Evolutionary conservation across 495 filamentous ascomycete genomes (phyloP).

Genomic region (Corynascus novoguineensis): DNA sequence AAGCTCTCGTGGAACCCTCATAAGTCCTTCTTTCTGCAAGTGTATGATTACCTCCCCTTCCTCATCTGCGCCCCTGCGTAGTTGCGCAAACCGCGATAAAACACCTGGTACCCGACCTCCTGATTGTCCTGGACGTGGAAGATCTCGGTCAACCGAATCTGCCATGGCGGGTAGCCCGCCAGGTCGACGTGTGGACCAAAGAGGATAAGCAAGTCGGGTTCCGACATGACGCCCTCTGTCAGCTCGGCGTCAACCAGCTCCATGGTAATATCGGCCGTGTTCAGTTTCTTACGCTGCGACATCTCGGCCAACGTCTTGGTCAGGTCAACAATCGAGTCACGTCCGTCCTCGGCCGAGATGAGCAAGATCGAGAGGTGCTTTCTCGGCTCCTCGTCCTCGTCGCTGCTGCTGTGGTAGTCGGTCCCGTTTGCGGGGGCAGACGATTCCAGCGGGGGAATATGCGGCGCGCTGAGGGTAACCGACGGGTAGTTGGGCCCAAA

Average conservation of each 20-base stretch:
- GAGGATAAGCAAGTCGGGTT: constrained; percentile 84
- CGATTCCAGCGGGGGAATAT: constrained; percentile 53
- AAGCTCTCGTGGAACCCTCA: neutral
- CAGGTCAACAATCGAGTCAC: constrained; percentile 88
- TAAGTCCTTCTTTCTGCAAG: neutral
- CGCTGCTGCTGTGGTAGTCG: constrained; percentile 6
- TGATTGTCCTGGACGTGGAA: constrained; percentile 67
- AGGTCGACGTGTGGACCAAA: constrained; percentile 77
- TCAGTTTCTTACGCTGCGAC: constrained; percentile 82
- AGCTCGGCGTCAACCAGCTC: constrained; percentile 91
- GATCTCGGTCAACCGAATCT: constrained; percentile 90
- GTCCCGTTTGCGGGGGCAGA: constrained; percentile 20
- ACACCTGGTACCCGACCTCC: constrained; percentile 88
- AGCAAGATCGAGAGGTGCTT: constrained; percentile 71
- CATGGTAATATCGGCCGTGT: constrained; percentile 67
- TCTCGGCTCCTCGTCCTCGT: constrained; percentile 17
- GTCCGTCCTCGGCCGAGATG: constrained; percentile 79
- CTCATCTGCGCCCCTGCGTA: constrained; percentile 86
- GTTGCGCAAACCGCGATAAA: constrained; percentile 73
- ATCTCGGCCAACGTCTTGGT: constrained; percentile 93
- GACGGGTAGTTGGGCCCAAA: constrained; percentile 65
- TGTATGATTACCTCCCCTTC: constrained; percentile 61
- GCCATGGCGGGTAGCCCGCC: constrained; percentile 94
- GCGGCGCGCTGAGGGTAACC: constrained; percentile 70
- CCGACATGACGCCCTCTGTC: constrained; percentile 59